Conservation (phyloP, 2,329 filamentous ascomycete species). For the Talaromyces sp. region DNA sequence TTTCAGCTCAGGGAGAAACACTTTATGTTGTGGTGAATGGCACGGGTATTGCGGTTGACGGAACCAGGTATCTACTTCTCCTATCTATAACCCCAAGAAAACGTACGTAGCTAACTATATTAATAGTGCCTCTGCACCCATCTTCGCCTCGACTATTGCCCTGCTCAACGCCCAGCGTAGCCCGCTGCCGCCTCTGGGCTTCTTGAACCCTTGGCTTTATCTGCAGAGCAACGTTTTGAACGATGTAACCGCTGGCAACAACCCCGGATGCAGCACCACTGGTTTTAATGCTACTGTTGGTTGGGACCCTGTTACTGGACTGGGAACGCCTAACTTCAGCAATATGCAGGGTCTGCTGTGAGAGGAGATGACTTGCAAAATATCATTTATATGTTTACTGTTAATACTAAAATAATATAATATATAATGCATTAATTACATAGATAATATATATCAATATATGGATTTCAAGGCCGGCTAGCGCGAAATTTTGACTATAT, state of each 20-base stretch:
- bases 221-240: conserved; percentile 4
- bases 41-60: not conserved
- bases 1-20: conserved; percentile 43
- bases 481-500: no score
- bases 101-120: not conserved
- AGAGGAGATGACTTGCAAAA: not conserved
- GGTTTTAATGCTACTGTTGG: conserved; percentile 11
- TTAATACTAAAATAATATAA: no score
- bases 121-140: conserved; percentile 46
- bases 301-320: conserved; percentile 27
- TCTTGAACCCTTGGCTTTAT: conserved; percentile 58
- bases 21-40: not conserved
- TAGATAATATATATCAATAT: no score
- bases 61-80: conserved; percentile 13
- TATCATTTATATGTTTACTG: no score
- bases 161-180: conserved; percentile 59
- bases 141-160: conserved; percentile 53
- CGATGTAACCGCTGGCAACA: not conserved
- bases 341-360: not conserved
- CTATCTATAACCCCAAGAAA: not conserved
- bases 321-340: conserved; percentile 21
- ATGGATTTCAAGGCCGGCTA: no score
- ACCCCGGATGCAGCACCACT: conserved; percentile 1
- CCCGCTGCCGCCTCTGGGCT: conserved; percentile 48
- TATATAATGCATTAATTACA: no score